Percentiles rank a stretch among this genome's conserved stretches.
Conservation (phyloP, 257 asterid genomes). For the Scutellaria baicalensis region DNA sequence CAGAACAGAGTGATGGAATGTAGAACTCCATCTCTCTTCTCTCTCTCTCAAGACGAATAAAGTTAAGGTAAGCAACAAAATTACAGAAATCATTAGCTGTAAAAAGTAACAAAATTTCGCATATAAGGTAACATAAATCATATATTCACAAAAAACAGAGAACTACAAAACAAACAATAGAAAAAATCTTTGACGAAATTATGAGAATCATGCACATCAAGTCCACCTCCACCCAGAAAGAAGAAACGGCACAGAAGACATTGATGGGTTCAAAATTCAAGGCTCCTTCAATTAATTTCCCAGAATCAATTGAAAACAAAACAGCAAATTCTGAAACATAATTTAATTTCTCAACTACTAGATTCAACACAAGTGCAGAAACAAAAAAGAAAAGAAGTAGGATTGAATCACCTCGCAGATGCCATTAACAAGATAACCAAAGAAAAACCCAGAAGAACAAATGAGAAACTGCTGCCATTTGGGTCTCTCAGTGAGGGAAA, state of each 20-base stretch:
- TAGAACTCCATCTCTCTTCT: background rate
- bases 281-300: background rate
- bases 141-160: background rate
- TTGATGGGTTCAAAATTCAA: background rate
- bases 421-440: conserved; percentile 89
- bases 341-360: background rate
- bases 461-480: conserved; percentile 85
- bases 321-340: background rate
- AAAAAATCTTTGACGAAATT: background rate
- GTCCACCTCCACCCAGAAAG: background rate
- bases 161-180: background rate
- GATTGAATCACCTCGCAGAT: conserved; percentile 76
- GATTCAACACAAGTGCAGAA: background rate
- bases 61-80: background rate
- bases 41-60: background rate
- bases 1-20: background rate
- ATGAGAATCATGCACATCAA: conserved; percentile 9
- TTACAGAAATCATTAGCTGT: conserved; percentile 4
- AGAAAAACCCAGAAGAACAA: conserved; percentile 90
- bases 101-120: background rate
- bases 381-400: background rate
- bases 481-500: conserved; percentile 60
- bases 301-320: background rate
- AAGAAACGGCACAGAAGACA: background rate
- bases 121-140: background rate